Base-by-base conservation (phyloP, 2,329 filamentous ascomycete genomes). In the Stagonosporopsis chrysanthemi region DNA sequence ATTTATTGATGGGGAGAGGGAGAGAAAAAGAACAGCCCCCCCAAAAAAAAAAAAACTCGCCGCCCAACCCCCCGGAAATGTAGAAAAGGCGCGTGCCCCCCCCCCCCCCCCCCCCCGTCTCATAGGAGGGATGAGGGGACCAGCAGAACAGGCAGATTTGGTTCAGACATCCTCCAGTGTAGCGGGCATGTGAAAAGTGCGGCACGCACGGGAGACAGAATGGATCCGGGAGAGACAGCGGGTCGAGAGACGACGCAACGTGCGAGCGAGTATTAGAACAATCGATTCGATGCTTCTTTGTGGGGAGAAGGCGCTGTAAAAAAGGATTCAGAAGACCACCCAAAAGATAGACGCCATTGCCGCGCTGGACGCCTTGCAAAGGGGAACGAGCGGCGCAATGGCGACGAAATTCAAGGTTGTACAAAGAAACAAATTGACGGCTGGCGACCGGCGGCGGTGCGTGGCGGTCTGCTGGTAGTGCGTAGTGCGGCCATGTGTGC, bases 321-420 rank as follows among this genome's bases (percentile, higher is more conserved):
- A n/a, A n/a, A n/a, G n/a, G 60, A 58, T 56, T 64, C 59, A 66
- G 50, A 64, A 54, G 52, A 53, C 66, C 64, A 58, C 66, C 61
- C 62, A 65, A 59, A 67, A 64, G n/a, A 58, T 52, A 51, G 52
- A 65, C 49, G 62, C 62, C 59, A 57, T 61, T 64, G 52, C 62
- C 45, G 52, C 52, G 56, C 57, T 59, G 42, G 55, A 61, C 56
- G 61, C 62, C 52, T 58, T 56, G 57, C 46, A 39, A 67, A 48
- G 39, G 31, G 14, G 28, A 52, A 44, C 48, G 59, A 52, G 60
- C 56, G 46, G 48, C 40, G 56, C 52, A 57, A 56, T 48, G 49
- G 58, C 58, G 56, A 50, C 35, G 46, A 62, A 26, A 61, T 36
- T 51, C 61, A 63, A 56, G 56, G 61, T 64, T 67, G 56, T 67